Evolutionary conservation across 805 yeast species (phyloP), one percentile per base, ranked within the genome.

Genomic region (Vanderwaltozyma polyspora): DNA sequence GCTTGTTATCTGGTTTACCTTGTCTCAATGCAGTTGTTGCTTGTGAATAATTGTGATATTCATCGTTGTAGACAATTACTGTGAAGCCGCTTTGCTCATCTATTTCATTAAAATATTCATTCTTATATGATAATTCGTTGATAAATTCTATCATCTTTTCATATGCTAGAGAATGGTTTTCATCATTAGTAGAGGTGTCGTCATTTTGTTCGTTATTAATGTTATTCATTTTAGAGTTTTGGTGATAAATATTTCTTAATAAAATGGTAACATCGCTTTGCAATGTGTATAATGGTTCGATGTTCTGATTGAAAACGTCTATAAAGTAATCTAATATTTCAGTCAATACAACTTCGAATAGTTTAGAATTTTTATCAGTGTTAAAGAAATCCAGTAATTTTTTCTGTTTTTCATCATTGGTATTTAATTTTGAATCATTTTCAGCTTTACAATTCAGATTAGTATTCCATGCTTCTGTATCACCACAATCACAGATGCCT

Each of bases 401-500:
- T 13, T 31, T 28, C n/a, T 17, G 23, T 5, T 30, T 16, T 2
- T 9, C 26, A 11, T 17, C 30, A n/a, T 21, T 14, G 11, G 27
- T 16, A 17, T 23, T 18, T 17, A 23, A 11, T n/a, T 21, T 18
- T n/a, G 28, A 24, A 14, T 32, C 33, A 13, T 54, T 55, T 5
- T 45, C 54, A 6, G 59, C 56, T 29, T 63, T 64, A 53, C 91
- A 81, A 41, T 70, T 61, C 28, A 81, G 19, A 6, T 58, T 56
- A 3, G 33, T 47, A 10, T 63, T 64, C 74, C 83, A 81, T 5
- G 85, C 82, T 36, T 70, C 73, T 4, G 60, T 61, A 49, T 79
- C 86, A 7, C 85, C 85, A 60, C 86, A 79, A 45, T 79, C 86
- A 53, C 86, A 79, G 19, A 76, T 72, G 3, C 81, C 83, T 11